These are phyloP conservation scores for Plasmodium malariae DNA, from an alignment of 169 alveolate genomes.

Conservation along the genomic window DNA sequence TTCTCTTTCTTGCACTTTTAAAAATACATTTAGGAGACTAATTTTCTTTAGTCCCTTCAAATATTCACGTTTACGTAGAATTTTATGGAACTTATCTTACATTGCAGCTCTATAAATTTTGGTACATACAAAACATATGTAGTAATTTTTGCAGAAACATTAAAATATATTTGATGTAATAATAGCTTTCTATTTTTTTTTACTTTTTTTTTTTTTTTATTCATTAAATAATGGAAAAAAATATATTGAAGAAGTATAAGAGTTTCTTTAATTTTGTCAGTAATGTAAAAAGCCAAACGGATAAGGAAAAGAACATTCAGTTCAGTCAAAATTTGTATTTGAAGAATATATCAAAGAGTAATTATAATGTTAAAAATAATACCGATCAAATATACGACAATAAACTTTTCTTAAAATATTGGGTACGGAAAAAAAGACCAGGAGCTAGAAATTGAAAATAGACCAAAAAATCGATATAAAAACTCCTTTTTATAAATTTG, in stretches of 20 bases:
- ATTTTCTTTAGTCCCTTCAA: too few species aligned
- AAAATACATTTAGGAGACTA: too few species aligned
- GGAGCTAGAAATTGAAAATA: constrained; percentile 64
- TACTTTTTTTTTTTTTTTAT: not conserved
- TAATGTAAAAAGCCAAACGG: constrained; percentile 35
- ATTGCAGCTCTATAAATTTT: too few species aligned
- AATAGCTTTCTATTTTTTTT: not conserved
- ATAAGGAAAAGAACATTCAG: constrained; percentile 45
- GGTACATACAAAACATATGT: too few species aligned
- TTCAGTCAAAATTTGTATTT: constrained; percentile 25
- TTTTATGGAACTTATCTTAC: too few species aligned
- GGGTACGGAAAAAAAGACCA: constrained; percentile 75
- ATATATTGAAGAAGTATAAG: constrained; percentile 43
- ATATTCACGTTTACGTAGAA: too few species aligned
- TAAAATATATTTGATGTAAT: not conserved
- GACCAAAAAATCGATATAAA: not conserved
- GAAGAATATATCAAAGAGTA: constrained; percentile 63
- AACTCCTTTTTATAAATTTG: not conserved
- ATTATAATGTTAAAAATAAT: constrained; percentile 67
- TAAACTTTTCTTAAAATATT: constrained; percentile 70
- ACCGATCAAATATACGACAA: constrained; percentile 42
- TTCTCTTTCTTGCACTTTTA: too few species aligned
- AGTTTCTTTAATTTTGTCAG: constrained; percentile 61
- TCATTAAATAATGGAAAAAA: constrained; percentile 72
- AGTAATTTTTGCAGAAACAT: too few species aligned